phyloP scores from a whole-genome alignment of 1,284 basidiomycete genomes.

The Grifola frondosa region DNA sequence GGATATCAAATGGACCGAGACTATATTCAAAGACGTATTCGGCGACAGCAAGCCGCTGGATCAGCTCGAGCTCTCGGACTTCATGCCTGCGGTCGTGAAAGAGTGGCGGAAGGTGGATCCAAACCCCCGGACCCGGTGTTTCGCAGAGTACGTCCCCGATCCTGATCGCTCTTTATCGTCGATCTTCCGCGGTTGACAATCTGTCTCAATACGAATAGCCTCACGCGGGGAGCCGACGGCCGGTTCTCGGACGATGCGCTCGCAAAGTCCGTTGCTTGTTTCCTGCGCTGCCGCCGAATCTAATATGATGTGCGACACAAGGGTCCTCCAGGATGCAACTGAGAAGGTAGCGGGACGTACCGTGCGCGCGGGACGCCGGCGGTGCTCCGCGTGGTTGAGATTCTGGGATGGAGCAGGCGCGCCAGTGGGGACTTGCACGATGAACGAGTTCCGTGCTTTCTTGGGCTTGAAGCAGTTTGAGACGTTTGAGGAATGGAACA shows the following conservation, averaged over 20 bases:
- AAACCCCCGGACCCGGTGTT: constrained; percentile 52
- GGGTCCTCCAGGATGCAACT: constrained; percentile 66
- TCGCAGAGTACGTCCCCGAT: no score
- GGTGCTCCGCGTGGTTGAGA: constrained; percentile 68
- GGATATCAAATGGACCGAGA: constrained; percentile 63
- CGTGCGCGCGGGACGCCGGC: constrained; percentile 74
- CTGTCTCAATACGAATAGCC: no score
- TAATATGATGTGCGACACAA: constrained; percentile 5
- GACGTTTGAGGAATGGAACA: constrained; percentile 79
- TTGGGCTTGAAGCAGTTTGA: constrained; percentile 55
- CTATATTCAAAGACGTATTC: constrained; percentile 47
- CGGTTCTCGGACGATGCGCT: constrained; percentile 70
- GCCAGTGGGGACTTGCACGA: constrained; percentile 76
- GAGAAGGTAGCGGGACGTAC: constrained; percentile 70
- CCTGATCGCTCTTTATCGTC: no score
- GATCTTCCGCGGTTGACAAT: no score
- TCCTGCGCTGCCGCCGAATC: no score
- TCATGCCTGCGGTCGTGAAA: constrained; percentile 18
- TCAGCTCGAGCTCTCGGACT: constrained; percentile 16
- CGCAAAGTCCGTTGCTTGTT: constrained; percentile 38
- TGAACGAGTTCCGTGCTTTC: constrained; percentile 65
- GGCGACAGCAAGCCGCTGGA: constrained; percentile 25
- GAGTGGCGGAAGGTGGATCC: constrained; percentile 34
- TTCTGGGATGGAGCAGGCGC: constrained; percentile 72
- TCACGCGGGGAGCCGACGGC: constrained; percentile 54